Conservation (phyloP, 202 grass and related monocot genomes). For the Carex sylvatica region DNA sequence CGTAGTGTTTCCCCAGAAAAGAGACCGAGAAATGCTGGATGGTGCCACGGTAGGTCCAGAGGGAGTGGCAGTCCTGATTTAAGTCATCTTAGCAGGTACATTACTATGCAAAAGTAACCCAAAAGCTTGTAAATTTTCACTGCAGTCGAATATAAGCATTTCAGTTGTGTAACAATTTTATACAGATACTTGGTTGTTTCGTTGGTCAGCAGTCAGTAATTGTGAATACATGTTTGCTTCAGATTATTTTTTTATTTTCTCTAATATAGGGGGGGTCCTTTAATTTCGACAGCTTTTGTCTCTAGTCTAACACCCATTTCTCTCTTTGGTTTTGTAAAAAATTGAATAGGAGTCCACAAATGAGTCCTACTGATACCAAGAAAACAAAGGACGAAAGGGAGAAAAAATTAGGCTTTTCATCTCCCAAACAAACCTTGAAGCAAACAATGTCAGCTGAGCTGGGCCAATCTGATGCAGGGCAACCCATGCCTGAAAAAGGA, state of each 20-base stretch:
- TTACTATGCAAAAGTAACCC: not conserved
- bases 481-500: no score
- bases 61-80: not conserved
- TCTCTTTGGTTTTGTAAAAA: not conserved
- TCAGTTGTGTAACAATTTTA: not conserved
- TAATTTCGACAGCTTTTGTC: not conserved
- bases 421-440: not conserved
- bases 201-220: not conserved
- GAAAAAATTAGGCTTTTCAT: not conserved
- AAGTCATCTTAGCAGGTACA: not conserved
- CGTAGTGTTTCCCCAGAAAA: no score
- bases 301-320: not conserved
- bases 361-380: not conserved
- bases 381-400: not conserved
- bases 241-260: not conserved
- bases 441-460: no score
- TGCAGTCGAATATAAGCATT: not conserved
- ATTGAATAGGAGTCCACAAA: not conserved
- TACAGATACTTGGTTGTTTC: not conserved
- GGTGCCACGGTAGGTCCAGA: no score
- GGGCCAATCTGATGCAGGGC: no score
- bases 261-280: not conserved
- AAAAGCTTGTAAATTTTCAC: not conserved
- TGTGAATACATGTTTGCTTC: not conserved
- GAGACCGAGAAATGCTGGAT: no score